phyloP scores from a whole-genome alignment of 306 rosid genomes.

The Erythrophleum fordii region DNA sequence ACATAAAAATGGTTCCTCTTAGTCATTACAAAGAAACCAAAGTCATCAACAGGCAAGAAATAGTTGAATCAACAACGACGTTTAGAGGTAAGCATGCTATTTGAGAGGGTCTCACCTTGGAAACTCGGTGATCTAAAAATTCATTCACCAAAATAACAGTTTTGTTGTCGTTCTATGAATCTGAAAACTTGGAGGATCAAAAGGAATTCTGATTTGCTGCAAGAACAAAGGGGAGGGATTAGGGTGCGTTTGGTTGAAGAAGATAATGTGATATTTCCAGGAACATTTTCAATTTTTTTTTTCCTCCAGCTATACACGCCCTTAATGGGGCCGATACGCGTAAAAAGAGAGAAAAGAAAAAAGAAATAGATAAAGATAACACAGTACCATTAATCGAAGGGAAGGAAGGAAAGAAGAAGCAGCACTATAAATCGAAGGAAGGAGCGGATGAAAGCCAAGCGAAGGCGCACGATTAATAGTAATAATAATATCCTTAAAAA shows the following conservation, averaged over 20 bases:
- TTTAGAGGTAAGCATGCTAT: not conserved
- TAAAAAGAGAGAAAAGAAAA: not conserved
- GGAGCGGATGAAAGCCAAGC: no score
- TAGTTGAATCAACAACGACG: not conserved
- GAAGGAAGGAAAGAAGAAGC: not conserved
- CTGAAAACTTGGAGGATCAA: slow-evolving; percentile 6
- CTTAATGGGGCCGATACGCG: not conserved
- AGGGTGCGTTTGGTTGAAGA: not conserved
- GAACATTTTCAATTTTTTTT: not conserved
- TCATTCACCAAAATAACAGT: not conserved
- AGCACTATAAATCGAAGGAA: not conserved
- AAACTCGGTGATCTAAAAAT: not conserved
- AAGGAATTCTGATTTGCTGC: not conserved
- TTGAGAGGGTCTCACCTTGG: slow-evolving; percentile 21
- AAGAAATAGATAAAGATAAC: not conserved
- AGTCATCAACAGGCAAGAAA: slow-evolving; percentile 15
- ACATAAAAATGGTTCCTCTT: not conserved
- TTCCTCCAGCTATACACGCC: not conserved
- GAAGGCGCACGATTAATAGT: no score
- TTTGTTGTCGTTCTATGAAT: not conserved
- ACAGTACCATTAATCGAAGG: not conserved
- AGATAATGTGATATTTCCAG: not conserved
- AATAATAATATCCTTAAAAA: no score
- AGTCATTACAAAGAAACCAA: not conserved
- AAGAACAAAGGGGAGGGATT: slow-evolving; percentile 10